A percentile compares a stretch with the other conserved stretches of the same genome.
Conservation (phyloP, 768 basidiomycete genomes). For the Trametes villosa region DNA sequence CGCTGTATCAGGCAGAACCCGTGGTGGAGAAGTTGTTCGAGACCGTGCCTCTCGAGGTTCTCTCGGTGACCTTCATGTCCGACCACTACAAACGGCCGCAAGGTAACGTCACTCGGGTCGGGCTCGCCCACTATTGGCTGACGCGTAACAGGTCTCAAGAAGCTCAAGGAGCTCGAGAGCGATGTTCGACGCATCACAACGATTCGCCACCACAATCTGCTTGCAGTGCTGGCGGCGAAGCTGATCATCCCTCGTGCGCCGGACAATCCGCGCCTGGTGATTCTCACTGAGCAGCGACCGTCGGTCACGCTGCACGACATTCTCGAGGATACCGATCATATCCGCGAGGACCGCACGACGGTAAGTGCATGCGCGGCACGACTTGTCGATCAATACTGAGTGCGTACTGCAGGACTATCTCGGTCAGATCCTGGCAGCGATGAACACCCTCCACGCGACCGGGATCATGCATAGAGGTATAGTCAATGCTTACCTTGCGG, state of each 20-base stretch:
- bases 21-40: conserved; percentile 56
- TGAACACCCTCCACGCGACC: conserved; percentile 67
- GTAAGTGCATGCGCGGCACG: conserved; percentile 43
- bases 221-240: conserved; percentile 70
- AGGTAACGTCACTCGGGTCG: conserved; percentile 40
- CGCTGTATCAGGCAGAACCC: conserved; percentile 74
- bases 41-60: conserved; percentile 69
- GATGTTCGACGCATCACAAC: conserved; percentile 65
- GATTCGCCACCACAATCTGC: conserved; percentile 68
- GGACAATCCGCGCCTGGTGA: conserved; percentile 56
- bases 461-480: conserved; percentile 75
- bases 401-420: conserved; percentile 64
- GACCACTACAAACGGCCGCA: conserved; percentile 70
- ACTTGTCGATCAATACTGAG: background rate
- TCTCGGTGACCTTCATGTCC: conserved; percentile 66
- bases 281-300: conserved; percentile 76
- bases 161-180: conserved; percentile 65
- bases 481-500: background rate
- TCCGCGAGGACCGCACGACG: conserved; percentile 72
- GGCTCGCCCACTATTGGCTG: background rate
- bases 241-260: conserved; percentile 54
- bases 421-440: conserved; percentile 68
- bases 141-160: conserved; percentile 59
- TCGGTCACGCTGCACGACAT: conserved; percentile 70
- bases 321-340: conserved; percentile 72